phyloP scores from a whole-genome alignment of 805 yeast genomes.

The Ogataea wickerhamii region DNA sequence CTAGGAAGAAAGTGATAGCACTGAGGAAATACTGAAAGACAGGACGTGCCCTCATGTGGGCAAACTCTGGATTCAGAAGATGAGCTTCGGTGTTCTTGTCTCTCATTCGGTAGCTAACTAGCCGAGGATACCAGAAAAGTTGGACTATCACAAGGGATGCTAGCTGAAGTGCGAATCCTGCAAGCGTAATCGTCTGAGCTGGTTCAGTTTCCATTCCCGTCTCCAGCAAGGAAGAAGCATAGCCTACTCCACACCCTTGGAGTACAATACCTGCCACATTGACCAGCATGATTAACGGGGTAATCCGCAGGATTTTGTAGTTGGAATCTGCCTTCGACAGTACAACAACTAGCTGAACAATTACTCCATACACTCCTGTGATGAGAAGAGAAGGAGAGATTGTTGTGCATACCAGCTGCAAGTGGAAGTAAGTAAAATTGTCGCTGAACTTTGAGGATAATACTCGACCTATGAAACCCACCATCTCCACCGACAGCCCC shows the following conservation, averaged over 20 bases:
- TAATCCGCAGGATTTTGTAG: not conserved
- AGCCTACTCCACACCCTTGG: not conserved
- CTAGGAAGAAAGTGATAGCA: not conserved
- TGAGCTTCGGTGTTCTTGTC: not conserved
- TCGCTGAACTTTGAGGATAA: constrained; percentile 37
- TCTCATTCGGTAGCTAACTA: not conserved
- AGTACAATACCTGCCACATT: not conserved
- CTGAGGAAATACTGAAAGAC: not conserved
- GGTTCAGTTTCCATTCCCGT: not conserved
- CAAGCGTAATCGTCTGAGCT: not conserved
- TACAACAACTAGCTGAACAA: constrained; percentile 60
- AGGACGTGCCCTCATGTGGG: not conserved
- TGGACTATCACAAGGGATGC: not conserved
- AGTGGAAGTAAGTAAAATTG: constrained; percentile 42
- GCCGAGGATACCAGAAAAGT: constrained; percentile 22
- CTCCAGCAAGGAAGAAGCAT: not conserved
- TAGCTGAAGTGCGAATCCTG: not conserved
- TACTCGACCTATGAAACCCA: constrained; percentile 65
- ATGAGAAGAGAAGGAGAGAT: constrained; percentile 78
- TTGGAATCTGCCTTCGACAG: not conserved
- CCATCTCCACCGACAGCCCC: constrained; percentile 57
- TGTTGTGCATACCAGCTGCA: constrained; percentile 66
- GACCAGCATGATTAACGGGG: not conserved
- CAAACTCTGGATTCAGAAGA: not conserved
- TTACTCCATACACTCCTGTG: constrained; percentile 71